Evolutionary conservation across 371 early-diverging fungal genomes (phyloP), one percentile per base, ranked within the genome.

Genomic region (Lichtheimia corymbifera): DNA sequence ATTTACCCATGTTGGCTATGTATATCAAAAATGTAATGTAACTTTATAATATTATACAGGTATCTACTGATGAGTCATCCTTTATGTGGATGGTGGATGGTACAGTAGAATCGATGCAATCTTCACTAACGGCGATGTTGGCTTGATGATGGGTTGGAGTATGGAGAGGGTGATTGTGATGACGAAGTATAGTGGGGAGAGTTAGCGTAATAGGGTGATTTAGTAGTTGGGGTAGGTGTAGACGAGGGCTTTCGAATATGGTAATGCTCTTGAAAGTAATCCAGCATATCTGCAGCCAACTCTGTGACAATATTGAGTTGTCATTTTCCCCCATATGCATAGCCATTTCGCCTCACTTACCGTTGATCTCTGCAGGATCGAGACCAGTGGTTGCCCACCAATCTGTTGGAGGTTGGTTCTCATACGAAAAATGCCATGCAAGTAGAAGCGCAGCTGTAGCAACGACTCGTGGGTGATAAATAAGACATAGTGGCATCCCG

Each of bases 221-320:
- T 22, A 18, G 15, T 17, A 11, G 53, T 22, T 0, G 53, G 52
- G 6, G 50, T 25, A 40, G 61, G 51, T 15, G 35, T 17, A 22
- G 62, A 53, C 5, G 45, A 25, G 55, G 60, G 67, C 24, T 65
- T 56, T 13, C 67, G 35, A 35, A 35, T 35, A 35, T 35, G 27
- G 28, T 71, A 74, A 51, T 68, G 74, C 2, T 63, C 68, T 25
- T 47, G 62, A 18, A 65, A 67, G 45, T 71, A 57, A 6, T 74
- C 74, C 5, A 74, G n/a, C 74, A 74, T 71, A 40, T 74, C 71
- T 4, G 63, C 71, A n/a, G 74, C 71, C 22, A 74, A 49, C 50
- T 74, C 74, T 74, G 52, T 35, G n/a, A 49, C 14, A 47, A 17
- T 15, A n/a, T 41, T 58, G 11, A 35, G 35, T 9, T 35, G 11